Evolutionary conservation across 441 rosid species (phyloP), one percentile per base, ranked within the genome.

Genomic region (Syzygium syzygioides): DNA sequence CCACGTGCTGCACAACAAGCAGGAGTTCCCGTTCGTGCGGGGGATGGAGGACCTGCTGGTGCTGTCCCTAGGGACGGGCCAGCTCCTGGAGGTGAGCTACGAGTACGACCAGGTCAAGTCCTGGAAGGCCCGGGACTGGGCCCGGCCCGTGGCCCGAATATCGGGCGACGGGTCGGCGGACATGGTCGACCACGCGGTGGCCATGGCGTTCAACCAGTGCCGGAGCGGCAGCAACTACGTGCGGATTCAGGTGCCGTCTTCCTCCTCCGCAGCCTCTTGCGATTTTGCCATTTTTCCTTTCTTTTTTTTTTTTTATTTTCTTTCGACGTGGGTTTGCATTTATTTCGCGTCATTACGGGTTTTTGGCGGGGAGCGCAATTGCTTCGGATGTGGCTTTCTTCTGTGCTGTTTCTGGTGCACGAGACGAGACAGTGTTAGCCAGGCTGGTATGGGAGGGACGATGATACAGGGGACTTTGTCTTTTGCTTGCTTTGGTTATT

Each of bases 31-130:
- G 25, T 96, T 96, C 85, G 99, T 98, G 85, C 92, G 98, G 87
- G 99, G 99, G 6, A 97, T 96, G 37, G 99, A 96, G 94, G 99
- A 98, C 92, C 91, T 98, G 90, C 86, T 98, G 88, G 99, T 98
- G 50, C 89, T 98, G 79, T 96, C 98, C 25, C 85, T 98, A 17
- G 99, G 99, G 52, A 94, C 95, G 14, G 99, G 99, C 30, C 99
- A 95, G 93, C 92, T 95, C 57, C 95, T 95, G 28, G 97, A 96
- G 79, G 93, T 92, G 5, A 95, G 92, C 90, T 95, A 94, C 85
- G 95, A 95, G 50, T 96, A 93, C 55, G 98, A 98, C 37, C 92
- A 91, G 92, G 95, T 96, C 54, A 96, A 94, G 91, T 91, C 92
- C 28, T 97, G 99, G 99, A 93, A 88, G 91, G 95, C 92, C 87